Conservation (phyloP, 371 early-diverging fungal species). For the Rhizomucor pusillus region DNA sequence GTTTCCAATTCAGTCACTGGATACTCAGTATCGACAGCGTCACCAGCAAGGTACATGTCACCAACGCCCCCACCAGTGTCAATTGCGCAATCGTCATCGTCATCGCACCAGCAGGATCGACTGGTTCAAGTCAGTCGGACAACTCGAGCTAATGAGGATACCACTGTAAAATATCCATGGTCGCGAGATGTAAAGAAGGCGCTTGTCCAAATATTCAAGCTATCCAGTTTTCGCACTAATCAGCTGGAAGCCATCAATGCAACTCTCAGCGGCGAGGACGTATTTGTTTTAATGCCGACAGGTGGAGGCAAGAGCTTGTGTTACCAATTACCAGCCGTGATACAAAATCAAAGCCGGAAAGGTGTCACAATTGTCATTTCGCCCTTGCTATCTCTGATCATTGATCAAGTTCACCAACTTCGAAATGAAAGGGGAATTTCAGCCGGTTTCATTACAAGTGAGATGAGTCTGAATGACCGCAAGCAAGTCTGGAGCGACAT, state of each 20-base stretch:
- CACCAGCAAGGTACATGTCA: too few species aligned
- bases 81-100: too few species aligned
- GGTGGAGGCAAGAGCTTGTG: slow-evolving; percentile 99
- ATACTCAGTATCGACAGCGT: too few species aligned
- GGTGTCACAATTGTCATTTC: slow-evolving; percentile 96
- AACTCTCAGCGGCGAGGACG: slow-evolving; percentile 84
- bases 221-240: slow-evolving; percentile 86
- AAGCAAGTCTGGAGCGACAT: slow-evolving; percentile 63
- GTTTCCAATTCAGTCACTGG: too few species aligned
- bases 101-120: too few species aligned
- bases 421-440: slow-evolving; percentile 71
- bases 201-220: slow-evolving; percentile 68
- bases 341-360: slow-evolving; percentile 39
- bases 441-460: slow-evolving; percentile 76
- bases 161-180: slow-evolving; percentile 60
- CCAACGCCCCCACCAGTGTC: too few species aligned
- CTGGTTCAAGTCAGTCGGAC: too few species aligned
- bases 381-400: slow-evolving; percentile 96
- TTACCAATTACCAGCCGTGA: slow-evolving; percentile 95
- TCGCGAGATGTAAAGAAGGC: slow-evolving; percentile 75
- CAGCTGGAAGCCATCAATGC: slow-evolving; percentile 96
- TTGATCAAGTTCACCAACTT: slow-evolving; percentile 95
- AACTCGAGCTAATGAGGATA: too few species aligned
- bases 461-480: slow-evolving; percentile 49
- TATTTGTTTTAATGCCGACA: slow-evolving; percentile 99